Evolutionary conservation across 1,284 basidiomycete species (phyloP).

Genomic region (Cutaneotrichosporon spelunceum): DNA sequence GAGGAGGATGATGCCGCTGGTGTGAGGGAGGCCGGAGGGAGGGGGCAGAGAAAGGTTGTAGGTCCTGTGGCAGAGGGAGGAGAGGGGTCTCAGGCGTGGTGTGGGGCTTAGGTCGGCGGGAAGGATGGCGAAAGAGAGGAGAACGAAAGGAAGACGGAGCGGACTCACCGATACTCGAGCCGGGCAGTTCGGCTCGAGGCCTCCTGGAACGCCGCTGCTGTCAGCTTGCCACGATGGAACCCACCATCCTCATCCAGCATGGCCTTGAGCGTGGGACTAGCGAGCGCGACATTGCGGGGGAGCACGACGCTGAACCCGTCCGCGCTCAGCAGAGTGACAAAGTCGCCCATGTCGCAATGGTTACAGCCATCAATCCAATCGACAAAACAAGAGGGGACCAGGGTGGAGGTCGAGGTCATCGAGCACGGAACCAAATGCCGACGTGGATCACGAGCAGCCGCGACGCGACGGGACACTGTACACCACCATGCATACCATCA

Average conservation of each 20-base stretch:
- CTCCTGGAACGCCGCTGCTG: constrained; percentile 51
- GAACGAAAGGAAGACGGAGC: not conserved
- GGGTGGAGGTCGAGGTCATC: too few species aligned
- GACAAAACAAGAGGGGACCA: too few species aligned
- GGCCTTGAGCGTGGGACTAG: constrained; percentile 47
- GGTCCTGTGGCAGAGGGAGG: too few species aligned
- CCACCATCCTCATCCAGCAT: constrained; percentile 51
- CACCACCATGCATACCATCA: constrained; percentile 6
- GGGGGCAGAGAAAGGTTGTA: too few species aligned
- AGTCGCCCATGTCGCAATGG: constrained; percentile 26
- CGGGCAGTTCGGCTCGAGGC: constrained; percentile 48
- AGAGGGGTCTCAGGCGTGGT: too few species aligned
- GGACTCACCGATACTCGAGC: constrained; percentile 49
- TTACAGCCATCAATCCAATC: not conserved
- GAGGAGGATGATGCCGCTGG: constrained; percentile 55
- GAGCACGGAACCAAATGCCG: not conserved
- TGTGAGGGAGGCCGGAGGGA: not conserved
- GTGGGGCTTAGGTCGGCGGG: too few species aligned
- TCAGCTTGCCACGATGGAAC: constrained; percentile 7
- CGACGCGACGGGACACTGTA: not conserved
- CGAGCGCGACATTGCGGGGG: constrained; percentile 43
- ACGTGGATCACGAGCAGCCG: too few species aligned
- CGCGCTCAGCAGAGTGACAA: constrained; percentile 46
- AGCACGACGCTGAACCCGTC: constrained; percentile 51
- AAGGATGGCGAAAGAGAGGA: too few species aligned